phyloP scores from a whole-genome alignment of 257 asterid genomes.

The Ilex aquifolium region DNA sequence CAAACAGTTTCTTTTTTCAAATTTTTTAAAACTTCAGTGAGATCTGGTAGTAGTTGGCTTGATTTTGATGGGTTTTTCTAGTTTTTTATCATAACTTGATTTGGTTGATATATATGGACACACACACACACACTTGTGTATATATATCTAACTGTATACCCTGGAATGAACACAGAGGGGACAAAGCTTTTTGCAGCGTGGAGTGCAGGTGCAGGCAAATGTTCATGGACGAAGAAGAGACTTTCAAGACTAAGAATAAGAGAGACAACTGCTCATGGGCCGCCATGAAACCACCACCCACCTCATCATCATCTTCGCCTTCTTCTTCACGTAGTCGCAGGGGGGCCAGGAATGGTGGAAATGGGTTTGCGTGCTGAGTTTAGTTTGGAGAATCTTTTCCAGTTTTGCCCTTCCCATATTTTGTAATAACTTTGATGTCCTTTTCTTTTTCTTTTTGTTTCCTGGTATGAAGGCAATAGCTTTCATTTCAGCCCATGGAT shows the following conservation, averaged over 20 bases:
- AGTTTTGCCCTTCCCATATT: conserved; percentile 31
- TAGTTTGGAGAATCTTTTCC: conserved; percentile 16
- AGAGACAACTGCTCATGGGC: conserved; percentile 43
- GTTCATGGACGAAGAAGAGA: conserved; percentile 79
- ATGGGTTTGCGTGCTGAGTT: conserved; percentile 49
- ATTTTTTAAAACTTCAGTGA: neutral
- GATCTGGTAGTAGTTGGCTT: neutral
- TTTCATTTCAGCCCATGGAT: conserved; percentile 1
- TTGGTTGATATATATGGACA: neutral
- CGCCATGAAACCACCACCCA: conserved; percentile 15
- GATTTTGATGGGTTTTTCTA: neutral
- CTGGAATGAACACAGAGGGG: conserved; percentile 53
- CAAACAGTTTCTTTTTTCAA: neutral
- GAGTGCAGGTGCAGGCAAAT: conserved; percentile 93
- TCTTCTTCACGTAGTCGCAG: conserved; percentile 24
- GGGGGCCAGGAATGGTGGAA: conserved; percentile 33
- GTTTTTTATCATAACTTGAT: neutral
- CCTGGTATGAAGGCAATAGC: conserved; percentile 19
- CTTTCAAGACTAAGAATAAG: conserved; percentile 20
- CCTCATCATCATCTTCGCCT: conserved; percentile 19
- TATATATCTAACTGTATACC: neutral
- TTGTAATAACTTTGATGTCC: conserved; percentile 21
- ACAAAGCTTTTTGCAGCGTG: conserved; percentile 75
- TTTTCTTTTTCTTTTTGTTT: conserved; percentile 14
- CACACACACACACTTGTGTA: too few relatives aligned